Base-by-base conservation (phyloP, 495 filamentous ascomycete genomes). In the Pyrenula massariospora region DNA sequence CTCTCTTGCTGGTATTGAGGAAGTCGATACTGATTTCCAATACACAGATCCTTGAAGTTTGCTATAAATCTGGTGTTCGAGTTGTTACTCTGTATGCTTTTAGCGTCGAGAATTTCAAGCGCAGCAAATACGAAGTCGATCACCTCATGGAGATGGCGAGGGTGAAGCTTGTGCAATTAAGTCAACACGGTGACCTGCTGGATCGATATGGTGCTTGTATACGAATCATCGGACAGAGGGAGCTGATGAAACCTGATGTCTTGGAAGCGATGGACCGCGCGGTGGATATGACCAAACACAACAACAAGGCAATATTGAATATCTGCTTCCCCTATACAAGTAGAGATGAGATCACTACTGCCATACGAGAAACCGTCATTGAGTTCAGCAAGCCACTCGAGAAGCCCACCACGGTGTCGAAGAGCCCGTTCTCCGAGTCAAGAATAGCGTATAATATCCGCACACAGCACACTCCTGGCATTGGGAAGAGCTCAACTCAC, bases 251-350 rank as follows among this genome's bases (percentile, higher is more conserved):
- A 56, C 84, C 81, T 11, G 93, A 98, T 60, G 91, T 97, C 1
- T 73, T 94, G 61, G 87, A 89, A 57, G 89, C 88, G 2, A 83
- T 96, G 19, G 87, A 96, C 62, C 80, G 79, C 54, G 89, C 91
- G 3, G 84, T 87, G 12, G 81, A 85, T 23, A 77, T 93, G 76
- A 97, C 93, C 11, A 85, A 80, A 63, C 72, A 84, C 60, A 96
- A 98, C 69, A 84, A 83, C 48, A 79, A 86, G 53, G 84, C 87
- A 21, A 81, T 96, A 54, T 77, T 98, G 25, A 98, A 98, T 65
- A 87, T 98, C 56, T 98, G 93, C 74, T 96, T 95, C 63, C 92
- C 93, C 1, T 98, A 98, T 67, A 97, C 94, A 3, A 93, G 90
- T 10, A 81, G 92, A 58, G 92, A 94, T 63, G 93, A 98, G 66